Evolutionary conservation across 1,284 basidiomycete species (phyloP).

Genomic region (Rhodotorula sp.): DNA sequence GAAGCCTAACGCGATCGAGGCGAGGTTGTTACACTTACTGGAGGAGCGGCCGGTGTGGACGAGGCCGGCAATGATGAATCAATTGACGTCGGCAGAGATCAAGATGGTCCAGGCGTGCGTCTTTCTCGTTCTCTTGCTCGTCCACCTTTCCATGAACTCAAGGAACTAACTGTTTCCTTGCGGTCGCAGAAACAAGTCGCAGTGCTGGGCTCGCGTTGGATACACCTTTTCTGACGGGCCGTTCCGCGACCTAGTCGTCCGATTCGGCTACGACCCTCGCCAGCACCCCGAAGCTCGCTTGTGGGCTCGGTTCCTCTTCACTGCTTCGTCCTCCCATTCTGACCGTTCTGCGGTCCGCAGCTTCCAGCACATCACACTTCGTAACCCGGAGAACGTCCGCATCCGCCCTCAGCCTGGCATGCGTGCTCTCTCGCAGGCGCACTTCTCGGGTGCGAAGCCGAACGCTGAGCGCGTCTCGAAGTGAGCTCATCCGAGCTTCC

Average conservation of each 20-base stretch:
- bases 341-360: constrained; percentile 15
- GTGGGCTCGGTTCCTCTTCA: constrained; percentile 53
- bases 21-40: constrained; percentile 60
- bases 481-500: background rate
- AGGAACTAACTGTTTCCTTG: background rate
- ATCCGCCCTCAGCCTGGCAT: constrained; percentile 24
- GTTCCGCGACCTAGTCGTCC: constrained; percentile 84
- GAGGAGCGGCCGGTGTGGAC: constrained; percentile 83
- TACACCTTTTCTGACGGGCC: constrained; percentile 93
- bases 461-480: constrained; percentile 42
- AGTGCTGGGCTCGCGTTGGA: constrained; percentile 54
- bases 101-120: constrained; percentile 69
- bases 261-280: constrained; percentile 86
- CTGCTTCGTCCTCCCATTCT: background rate
- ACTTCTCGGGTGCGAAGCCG: background rate
- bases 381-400: constrained; percentile 39
- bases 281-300: constrained; percentile 67
- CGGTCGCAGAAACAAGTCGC: constrained; percentile 49
- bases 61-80: constrained; percentile 75
- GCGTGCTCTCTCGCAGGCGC: constrained; percentile 8
- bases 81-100: constrained; percentile 67
- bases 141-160: too few species aligned
- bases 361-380: constrained; percentile 44
- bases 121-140: too few species aligned
- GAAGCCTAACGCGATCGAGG: constrained; percentile 45